A percentile compares a stretch with the other conserved stretches of the same genome.
Evolutionary conservation across 2,329 filamentous ascomycete genomes (phyloP).

Genomic region (Tolypocladium ophioglossoides): DNA sequence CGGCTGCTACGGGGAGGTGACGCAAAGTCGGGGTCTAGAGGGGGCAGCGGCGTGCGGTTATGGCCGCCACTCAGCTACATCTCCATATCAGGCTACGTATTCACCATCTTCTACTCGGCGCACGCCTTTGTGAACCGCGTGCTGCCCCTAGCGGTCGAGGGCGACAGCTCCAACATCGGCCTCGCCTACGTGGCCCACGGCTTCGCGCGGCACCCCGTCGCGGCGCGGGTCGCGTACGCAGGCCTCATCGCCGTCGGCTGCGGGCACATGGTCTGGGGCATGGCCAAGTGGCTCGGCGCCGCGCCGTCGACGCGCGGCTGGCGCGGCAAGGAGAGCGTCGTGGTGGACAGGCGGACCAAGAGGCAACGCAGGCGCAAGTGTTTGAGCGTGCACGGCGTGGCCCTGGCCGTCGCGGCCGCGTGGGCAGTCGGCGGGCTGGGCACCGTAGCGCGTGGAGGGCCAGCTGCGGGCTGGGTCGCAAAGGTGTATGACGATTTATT

Average conservation of each 20-base stretch:
- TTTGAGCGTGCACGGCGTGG: constrained; percentile 59
- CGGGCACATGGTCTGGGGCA: constrained; percentile 76
- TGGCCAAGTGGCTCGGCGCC: constrained; percentile 68
- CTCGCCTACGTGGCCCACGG: constrained; percentile 78
- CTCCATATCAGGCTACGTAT: constrained; percentile 60
- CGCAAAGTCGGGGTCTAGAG: constrained; percentile 22
- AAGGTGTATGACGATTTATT: constrained; percentile 65
- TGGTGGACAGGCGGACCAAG: constrained; percentile 38
- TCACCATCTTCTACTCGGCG: constrained; percentile 53
- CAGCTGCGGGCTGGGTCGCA: constrained; percentile 66
- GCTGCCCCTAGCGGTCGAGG: constrained; percentile 66
- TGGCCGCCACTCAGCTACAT: constrained; percentile 68
- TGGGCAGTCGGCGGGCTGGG: constrained; percentile 79
- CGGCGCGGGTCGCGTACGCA: constrained; percentile 60
- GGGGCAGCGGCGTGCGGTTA: constrained; percentile 9
- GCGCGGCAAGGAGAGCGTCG: constrained; percentile 28
- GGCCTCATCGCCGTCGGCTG: constrained; percentile 57
- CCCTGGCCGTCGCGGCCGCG: constrained; percentile 45
- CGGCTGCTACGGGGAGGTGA: constrained; percentile 17
- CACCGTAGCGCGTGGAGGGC: constrained; percentile 62
- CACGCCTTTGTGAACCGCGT: constrained; percentile 70
- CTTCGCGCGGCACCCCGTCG: constrained; percentile 58
- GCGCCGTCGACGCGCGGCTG: constrained; percentile 45
- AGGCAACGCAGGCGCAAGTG: constrained; percentile 53
- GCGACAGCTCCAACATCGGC: constrained; percentile 77